A percentile compares a stretch with the other conserved stretches of the same genome.
Evolutionary conservation across 1,284 basidiomycete genomes (phyloP).

Genomic region (Fomitopsis palustris): DNA sequence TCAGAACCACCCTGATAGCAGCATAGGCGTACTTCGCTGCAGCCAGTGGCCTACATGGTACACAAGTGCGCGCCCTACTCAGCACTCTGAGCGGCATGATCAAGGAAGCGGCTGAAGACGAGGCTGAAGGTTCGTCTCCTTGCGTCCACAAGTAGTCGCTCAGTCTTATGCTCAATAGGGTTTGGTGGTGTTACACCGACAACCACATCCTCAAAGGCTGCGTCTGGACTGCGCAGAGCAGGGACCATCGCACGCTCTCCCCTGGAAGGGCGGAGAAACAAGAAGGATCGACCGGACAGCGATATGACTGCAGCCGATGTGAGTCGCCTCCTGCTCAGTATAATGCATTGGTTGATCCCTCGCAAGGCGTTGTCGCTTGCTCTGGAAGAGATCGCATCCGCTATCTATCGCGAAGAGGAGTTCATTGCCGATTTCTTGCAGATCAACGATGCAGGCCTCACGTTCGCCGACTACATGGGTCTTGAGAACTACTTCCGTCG

Average conservation of each 20-base stretch:
- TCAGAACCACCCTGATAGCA: neutral
- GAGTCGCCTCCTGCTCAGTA: conserved; percentile 1
- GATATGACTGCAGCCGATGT: conserved; percentile 71
- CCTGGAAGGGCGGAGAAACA: conserved; percentile 58
- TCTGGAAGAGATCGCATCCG: conserved; percentile 73
- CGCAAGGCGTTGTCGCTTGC: conserved; percentile 71
- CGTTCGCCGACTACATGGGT: conserved; percentile 95
- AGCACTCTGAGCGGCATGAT: conserved; percentile 56
- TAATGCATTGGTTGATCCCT: neutral
- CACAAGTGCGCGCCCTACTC: conserved; percentile 78
- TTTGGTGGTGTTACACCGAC: conserved; percentile 42
- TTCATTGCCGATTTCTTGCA: conserved; percentile 93
- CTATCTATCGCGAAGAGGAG: conserved; percentile 80
- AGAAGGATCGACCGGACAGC: conserved; percentile 54
- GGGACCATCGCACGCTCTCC: conserved; percentile 75
- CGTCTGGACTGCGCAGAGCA: conserved; percentile 65
- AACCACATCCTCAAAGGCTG: conserved; percentile 40
- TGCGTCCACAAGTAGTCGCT: neutral
- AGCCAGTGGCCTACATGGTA: conserved; percentile 74
- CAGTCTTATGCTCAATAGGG: conserved; percentile 29
- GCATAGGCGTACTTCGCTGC: conserved; percentile 84
- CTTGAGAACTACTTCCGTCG: conserved; percentile 93
- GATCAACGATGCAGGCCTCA: conserved; percentile 83
- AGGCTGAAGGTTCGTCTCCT: conserved; percentile 52
- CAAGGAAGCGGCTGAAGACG: conserved; percentile 69